Evolutionary conservation across 2,329 filamentous ascomycete species (phyloP), one percentile per base, ranked within the genome.

Genomic region (Ceratocystis cacaofunesta): DNA sequence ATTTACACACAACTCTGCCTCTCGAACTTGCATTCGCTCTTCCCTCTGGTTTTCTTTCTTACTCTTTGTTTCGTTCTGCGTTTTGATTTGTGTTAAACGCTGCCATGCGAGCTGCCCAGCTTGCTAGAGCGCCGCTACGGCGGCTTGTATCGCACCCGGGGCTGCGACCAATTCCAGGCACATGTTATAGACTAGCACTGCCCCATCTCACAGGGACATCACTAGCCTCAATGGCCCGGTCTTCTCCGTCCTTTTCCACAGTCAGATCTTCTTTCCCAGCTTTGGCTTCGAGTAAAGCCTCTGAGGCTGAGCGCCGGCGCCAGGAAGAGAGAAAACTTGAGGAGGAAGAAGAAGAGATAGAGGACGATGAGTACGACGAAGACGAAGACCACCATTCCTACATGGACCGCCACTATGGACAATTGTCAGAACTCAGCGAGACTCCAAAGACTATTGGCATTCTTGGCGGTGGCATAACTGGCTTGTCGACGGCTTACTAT

Each of bases 401-500:
- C 19, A 41, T 28, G 36, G 36, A 41, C 36, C 36, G 36, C 36
- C 36, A 41, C 12, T 41, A 41, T 15, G 36, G 36, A 1, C 36
- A 41, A 1, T 32, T 32, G 5, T 6, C 12, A 25, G 17, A 46
- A 30, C 19, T 55, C 19, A 48, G 43, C 12, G 30, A 22, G 36
- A 55, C 66, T 15, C 71, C 71, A 8, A 70, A 74, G 65, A 69
- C 75, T 22, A 77, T 90, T 65, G 89, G 88, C 28, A 79, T 95
- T 63, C 75, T 95, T 36, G 91, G 91, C 63, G 90, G 86, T 68
- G 91, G 91, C 50, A 85, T 96, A 72, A 94, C 90, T 1, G 91
- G 91, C 62, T 81, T 96, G 61, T 83, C 87, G 44, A 81, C 85
- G 48, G 90, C 90, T 36, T 90, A 89, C 77, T 91, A 89, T 74